Conservation (phyloP, 2,329 filamentous ascomycete species). For the Sporothrix mexicana region DNA sequence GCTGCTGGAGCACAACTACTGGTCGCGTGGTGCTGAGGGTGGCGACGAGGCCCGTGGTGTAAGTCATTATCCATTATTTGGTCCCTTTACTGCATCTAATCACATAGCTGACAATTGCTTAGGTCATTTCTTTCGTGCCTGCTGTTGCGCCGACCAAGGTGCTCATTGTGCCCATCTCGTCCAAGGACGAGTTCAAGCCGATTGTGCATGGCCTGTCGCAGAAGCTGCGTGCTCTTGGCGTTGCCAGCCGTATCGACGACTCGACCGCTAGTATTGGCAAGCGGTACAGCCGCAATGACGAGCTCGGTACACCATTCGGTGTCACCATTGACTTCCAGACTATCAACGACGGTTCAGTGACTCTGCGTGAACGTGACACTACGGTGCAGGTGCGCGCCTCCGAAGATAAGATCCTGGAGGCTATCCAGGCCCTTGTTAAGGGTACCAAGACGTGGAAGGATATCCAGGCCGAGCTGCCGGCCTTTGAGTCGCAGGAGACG, state of each 20-base stretch:
- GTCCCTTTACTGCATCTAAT: neutral
- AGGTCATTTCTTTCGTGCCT: constrained; percentile 63
- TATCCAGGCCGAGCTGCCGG: constrained; percentile 76
- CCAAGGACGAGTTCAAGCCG: constrained; percentile 80
- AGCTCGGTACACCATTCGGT: constrained; percentile 91
- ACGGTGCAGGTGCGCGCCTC: constrained; percentile 88
- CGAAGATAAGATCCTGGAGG: constrained; percentile 78
- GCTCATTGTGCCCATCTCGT: constrained; percentile 82
- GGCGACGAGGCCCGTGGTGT: constrained; percentile 85
- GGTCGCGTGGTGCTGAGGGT: constrained; percentile 74
- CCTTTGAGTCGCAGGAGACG: constrained; percentile 78
- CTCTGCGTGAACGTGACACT: constrained; percentile 86
- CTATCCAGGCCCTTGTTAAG: constrained; percentile 63
- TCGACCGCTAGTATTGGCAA: constrained; percentile 92
- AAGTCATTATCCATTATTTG: constrained; percentile 51
- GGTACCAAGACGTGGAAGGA: constrained; percentile 67
- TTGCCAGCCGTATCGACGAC: constrained; percentile 88
- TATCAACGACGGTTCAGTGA: constrained; percentile 83
- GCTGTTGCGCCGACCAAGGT: constrained; percentile 93
- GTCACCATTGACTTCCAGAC: constrained; percentile 97
- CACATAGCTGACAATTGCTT: constrained; percentile 38
- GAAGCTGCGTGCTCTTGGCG: constrained; percentile 74
- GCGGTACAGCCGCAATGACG: constrained; percentile 92
- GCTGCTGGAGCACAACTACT: constrained; percentile 93
- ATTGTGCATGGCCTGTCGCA: constrained; percentile 73